Evolutionary conservation across 2,329 filamentous ascomycete genomes (phyloP).

Genomic region (Epichloe sp.): DNA sequence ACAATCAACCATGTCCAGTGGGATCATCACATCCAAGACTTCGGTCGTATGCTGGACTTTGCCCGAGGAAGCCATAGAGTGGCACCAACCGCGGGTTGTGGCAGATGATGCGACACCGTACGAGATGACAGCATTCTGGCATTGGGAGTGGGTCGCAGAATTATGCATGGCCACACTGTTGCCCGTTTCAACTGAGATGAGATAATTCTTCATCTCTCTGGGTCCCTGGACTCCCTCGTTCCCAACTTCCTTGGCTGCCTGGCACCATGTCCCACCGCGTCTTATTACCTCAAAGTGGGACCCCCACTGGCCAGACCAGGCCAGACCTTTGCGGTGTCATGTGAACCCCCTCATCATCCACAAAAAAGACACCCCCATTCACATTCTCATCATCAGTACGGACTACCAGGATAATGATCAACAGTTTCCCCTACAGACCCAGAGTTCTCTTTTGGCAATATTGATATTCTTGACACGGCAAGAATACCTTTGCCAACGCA

Average conservation of each 20-base stretch:
- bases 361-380: constrained; percentile 2
- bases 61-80: not conserved
- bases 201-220: too few species aligned
- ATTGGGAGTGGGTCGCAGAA: not conserved
- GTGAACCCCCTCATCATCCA: constrained; percentile 2
- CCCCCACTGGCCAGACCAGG: not conserved
- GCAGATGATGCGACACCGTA: too few species aligned
- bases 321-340: constrained; percentile 1
- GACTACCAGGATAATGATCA: not conserved
- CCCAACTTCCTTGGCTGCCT: not conserved
- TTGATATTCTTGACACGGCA: not conserved
- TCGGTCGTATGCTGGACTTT: not conserved
- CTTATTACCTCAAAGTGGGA: constrained; percentile 5
- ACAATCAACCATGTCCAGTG: not conserved
- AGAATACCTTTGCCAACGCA: not conserved
- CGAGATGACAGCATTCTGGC: not conserved
- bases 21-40: not conserved
- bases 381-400: not conserved
- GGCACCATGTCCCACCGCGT: not conserved
- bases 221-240: not conserved
- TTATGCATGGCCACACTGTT: not conserved
- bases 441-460: not conserved
- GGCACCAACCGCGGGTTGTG: too few species aligned
- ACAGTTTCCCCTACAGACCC: not conserved
- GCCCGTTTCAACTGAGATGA: too few species aligned